A percentile compares a stretch with the other conserved stretches of the same genome.
phyloP scores from a whole-genome alignment of 2,329 filamentous ascomycete genomes.

The Claviceps monticola region DNA sequence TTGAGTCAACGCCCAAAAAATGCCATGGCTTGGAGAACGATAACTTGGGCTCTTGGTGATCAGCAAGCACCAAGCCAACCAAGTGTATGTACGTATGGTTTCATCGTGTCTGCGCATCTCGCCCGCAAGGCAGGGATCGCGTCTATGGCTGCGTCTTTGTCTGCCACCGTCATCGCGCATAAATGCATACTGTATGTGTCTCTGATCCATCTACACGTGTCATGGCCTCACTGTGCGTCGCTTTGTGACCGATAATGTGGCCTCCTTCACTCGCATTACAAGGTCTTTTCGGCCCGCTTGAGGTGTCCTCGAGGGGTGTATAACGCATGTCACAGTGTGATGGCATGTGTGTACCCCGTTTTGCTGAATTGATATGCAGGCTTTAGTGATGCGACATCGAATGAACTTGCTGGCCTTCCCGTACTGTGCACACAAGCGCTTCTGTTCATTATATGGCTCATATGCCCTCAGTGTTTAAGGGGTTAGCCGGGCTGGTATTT shows the following conservation, averaged over 20 bases:
- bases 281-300: background rate
- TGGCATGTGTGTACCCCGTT: background rate
- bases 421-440: background rate
- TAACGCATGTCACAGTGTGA: background rate
- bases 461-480: background rate
- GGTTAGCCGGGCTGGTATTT: background rate
- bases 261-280: background rate
- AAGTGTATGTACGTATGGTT: background rate
- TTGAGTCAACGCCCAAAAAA: background rate
- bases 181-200: background rate
- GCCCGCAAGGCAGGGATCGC: background rate
- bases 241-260: background rate
- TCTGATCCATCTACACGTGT: slow-evolving; percentile 5
- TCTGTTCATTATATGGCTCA: background rate
- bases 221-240: slow-evolving; percentile 3
- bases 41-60: background rate
- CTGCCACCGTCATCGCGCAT: background rate
- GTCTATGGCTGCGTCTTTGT: background rate
- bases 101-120: background rate
- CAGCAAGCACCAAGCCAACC: background rate
- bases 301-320: background rate
- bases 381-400: background rate
- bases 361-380: background rate
- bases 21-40: background rate
- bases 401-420: background rate